Conservation (phyloP, 306 rosid genomes). For the Cucurbita pepo region DNA sequence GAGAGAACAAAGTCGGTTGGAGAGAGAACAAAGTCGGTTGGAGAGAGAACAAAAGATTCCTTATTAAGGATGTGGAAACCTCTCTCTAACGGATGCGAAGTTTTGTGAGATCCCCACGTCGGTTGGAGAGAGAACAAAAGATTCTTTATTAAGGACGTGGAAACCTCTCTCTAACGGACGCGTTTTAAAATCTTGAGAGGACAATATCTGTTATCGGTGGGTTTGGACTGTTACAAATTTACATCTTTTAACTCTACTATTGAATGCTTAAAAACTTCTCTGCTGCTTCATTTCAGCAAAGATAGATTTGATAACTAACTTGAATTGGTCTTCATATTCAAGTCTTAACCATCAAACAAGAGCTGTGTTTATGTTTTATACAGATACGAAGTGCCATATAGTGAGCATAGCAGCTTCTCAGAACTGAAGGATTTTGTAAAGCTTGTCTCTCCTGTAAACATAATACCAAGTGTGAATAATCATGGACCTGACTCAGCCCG, state of each 20-base stretch:
- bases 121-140: too few species aligned
- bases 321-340: background rate
- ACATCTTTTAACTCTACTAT: background rate
- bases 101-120: too few species aligned
- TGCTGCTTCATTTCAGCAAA: background rate
- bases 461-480: constrained; percentile 84
- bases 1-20: too few species aligned
- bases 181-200: too few species aligned
- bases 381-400: constrained; percentile 93
- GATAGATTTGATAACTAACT: background rate
- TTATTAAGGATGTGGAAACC: too few species aligned
- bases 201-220: too few species aligned
- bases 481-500: constrained; percentile 63
- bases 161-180: too few species aligned
- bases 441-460: constrained; percentile 53
- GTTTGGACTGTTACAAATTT: too few species aligned
- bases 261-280: background rate
- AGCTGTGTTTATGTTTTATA: background rate
- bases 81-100: too few species aligned
- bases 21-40: too few species aligned
- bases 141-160: too few species aligned
- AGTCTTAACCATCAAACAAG: background rate
- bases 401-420: constrained; percentile 86
- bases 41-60: too few species aligned
- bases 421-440: constrained; percentile 70